Evolutionary conservation across 2,329 filamentous ascomycete species (phyloP), one percentile per base, ranked within the genome.

Genomic region (Hymenoscyphus fructigenus): DNA sequence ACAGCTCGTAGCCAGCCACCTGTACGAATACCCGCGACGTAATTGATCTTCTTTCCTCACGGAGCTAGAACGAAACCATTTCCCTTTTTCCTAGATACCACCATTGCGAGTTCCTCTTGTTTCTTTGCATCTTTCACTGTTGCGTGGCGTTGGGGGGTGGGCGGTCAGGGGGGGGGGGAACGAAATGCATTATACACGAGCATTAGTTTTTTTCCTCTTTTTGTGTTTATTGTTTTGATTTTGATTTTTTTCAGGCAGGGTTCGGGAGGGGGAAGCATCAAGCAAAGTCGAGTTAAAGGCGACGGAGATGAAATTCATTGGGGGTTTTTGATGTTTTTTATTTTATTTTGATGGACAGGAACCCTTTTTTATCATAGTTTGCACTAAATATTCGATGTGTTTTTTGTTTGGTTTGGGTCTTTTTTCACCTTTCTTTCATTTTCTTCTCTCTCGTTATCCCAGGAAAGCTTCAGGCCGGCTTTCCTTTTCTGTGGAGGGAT

Each of bases 1-100:
- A 75, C 65, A 74, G 68, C 65, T 75, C 69, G 23, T 65, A 57
- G 63, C 23, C 29, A 50, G 36, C 44, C 28, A 64, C 57, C 9
- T 63, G 47, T 34, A 66, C 36, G 29, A 53, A 61, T 41, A 61
- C 15, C 36, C 12, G 44, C n/a, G 60, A 56, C 44, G 20, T 56
- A 32, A 58, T 32, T 38, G 60, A 62, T 62, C 55, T 58, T 57
- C 50, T 56, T 60, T 29, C 23, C 44, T 20, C 55, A 38, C n/a
- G 59, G 59, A 60, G 15, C 12, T 53, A 44, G 28, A 50, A 60
- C 59, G 44, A 60, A 41, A 28, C 44, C 3, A 9, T 38, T 60
- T 50, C 50, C 41, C 53, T 60, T 63, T 67, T 63, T 56, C 32
- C 62, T 57, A 65, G 65, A 68, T 67, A 67, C 68, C 67, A 70